phyloP scores from a whole-genome alignment of 2,329 filamentous ascomycete species.

The Penicillium oxalicum region DNA sequence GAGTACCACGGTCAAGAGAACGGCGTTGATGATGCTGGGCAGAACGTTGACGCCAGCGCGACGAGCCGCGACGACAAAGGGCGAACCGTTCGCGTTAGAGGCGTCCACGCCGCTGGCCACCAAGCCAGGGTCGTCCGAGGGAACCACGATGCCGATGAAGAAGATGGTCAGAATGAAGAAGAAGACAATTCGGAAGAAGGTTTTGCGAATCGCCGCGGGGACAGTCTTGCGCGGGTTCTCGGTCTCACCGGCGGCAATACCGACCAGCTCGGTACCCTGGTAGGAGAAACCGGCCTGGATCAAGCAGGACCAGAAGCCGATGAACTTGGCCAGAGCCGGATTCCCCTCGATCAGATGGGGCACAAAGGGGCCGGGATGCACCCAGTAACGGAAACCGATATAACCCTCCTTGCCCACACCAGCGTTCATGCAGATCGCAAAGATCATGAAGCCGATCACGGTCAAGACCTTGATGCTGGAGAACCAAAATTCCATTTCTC shows the following conservation, averaged over 20 bases:
- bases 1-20: conserved; percentile 37
- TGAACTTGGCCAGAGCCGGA: conserved; percentile 55
- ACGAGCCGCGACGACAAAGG: conserved; percentile 39
- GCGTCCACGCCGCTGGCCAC: conserved; percentile 30
- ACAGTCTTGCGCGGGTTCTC: conserved; percentile 66
- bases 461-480: conserved; percentile 70
- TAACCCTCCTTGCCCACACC: conserved; percentile 65
- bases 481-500: conserved; percentile 74
- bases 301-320: conserved; percentile 53
- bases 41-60: conserved; percentile 31
- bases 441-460: conserved; percentile 69
- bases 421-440: conserved; percentile 68
- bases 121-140: conserved; percentile 53
- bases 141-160: conserved; percentile 66
- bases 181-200: conserved; percentile 66
- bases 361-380: conserved; percentile 61
- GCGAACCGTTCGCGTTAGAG: conserved; percentile 27
- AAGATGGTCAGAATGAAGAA: conserved; percentile 46
- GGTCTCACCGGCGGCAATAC: conserved; percentile 69
- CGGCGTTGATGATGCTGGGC: conserved; percentile 36
- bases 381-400: conserved; percentile 69
- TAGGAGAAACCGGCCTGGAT: conserved; percentile 38
- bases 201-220: conserved; percentile 64
- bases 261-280: conserved; percentile 65
- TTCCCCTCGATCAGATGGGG: conserved; percentile 54